Base-by-base conservation (phyloP, 1,284 basidiomycete species). In the Moniliella sp. region DNA sequence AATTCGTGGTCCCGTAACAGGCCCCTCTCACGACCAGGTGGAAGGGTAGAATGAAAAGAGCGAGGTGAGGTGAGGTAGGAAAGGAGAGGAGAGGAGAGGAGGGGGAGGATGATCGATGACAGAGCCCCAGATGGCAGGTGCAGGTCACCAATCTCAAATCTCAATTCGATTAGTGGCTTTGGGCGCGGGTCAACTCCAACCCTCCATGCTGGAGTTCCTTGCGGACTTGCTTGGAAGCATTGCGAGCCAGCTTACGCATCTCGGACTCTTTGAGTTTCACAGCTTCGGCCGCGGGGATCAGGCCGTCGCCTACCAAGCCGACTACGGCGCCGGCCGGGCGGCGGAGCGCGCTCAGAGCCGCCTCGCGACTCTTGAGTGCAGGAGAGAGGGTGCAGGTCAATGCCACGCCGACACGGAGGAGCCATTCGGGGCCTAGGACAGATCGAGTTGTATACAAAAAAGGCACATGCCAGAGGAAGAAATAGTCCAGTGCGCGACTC, bases 261-360 rank as follows among this genome's bases (percentile, higher is more conserved):
- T 80, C 78, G 36, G 81, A 78, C 43, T 83, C 80, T 52, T 76
- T 80, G 34, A 83, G 60, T 58, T 76, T 80, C 46, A 75, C 65
- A 3, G 69, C 66, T 13, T 70, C 63, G 0, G 71, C 70, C 5
- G 74, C 66, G 11, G 69, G 64, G 19, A 82, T 60, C 42, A 83
- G 69, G 1, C 69, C 67, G 15, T 62, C 57, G 11, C 51, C 49
- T n/a, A n/a, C n/a, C n/a, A n/a, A n/a, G n/a, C n/a, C n/a, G n/a
- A n/a, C n/a, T n/a, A n/a, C n/a, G n/a, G n/a, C n/a, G n/a, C n/a
- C n/a, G n/a, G n/a, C n/a, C n/a, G n/a, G n/a, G n/a, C n/a, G n/a
- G n/a, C n/a, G n/a, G n/a, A n/a, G n/a, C 16, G 36, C 35, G 15
- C 39, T 36, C 21, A 23, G n/a, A 32, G 18, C 2, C 62, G n/a